Percentiles rank a stretch among this genome's conserved stretches.
These are phyloP conservation scores for Thoreauomyces humboldtii DNA, from an alignment of 192 early-diverging fungal genomes.

Conservation along the genomic window DNA sequence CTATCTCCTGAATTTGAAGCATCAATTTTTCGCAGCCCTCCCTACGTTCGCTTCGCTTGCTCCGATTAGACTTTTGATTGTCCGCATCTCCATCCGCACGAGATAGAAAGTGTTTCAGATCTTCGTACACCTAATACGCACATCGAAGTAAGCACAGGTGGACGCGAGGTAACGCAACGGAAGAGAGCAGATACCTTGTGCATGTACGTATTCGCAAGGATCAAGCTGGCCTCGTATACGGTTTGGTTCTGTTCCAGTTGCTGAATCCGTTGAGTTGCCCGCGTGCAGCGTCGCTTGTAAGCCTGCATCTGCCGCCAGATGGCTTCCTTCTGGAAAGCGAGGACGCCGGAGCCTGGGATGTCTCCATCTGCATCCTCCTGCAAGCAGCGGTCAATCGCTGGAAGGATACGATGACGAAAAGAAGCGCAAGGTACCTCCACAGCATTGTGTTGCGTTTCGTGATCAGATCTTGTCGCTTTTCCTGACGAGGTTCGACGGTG, in stretches of 20 bases:
- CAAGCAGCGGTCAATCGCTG: background rate
- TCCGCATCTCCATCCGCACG: constrained; percentile 4
- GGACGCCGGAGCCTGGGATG: constrained; percentile 24
- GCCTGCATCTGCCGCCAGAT: constrained; percentile 51
- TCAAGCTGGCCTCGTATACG: constrained; percentile 9
- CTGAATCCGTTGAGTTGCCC: constrained; percentile 4
- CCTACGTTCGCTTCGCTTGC: too few relatives aligned
- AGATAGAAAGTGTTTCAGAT: constrained; percentile 11
- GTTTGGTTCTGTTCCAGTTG: constrained; percentile 20
- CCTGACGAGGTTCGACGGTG: background rate
- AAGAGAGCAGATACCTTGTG: constrained; percentile 16
- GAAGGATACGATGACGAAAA: background rate
- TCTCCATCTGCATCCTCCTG: constrained; percentile 22
- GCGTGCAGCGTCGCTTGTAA: constrained; percentile 35
- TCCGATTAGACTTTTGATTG: too few relatives aligned
- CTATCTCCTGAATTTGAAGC: too few relatives aligned
- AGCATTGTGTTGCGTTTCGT: background rate
- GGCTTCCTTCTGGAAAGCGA: constrained; percentile 51
- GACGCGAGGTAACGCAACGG: background rate
- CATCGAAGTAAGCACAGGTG: background rate
- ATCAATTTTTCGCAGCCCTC: too few relatives aligned
- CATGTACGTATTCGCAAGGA: constrained; percentile 4
- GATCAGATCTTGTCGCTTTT: background rate
- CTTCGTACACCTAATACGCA: constrained; percentile 24
- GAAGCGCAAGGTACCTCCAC: too few relatives aligned